These are phyloP conservation scores for Hemerocallis citrina DNA, from an alignment of 106 monocot genomes.

Conservation along the genomic window DNA sequence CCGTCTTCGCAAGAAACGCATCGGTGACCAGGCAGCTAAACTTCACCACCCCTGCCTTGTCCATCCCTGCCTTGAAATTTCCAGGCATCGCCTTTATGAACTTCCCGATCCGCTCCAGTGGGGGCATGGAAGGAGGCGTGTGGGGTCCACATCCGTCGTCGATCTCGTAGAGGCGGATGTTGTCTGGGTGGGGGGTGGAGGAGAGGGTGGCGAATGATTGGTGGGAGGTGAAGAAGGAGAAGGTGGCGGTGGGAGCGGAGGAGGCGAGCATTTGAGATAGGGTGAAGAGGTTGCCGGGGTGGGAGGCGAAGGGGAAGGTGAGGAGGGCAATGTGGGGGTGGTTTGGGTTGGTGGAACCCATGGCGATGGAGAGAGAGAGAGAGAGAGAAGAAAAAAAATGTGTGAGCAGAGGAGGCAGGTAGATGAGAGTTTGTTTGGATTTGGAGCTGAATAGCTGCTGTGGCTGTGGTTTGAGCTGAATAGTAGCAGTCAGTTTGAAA, in stretches of 20 bases:
- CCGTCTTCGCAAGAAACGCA: conserved; percentile 25
- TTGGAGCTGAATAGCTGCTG: no score
- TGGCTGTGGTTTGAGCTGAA: no score
- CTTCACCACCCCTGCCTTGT: background rate
- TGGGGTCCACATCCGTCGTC: conserved; percentile 5
- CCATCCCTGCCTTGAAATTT: conserved; percentile 5
- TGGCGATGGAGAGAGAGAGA: no score
- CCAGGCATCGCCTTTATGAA: conserved; percentile 11
- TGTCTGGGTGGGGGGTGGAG: background rate
- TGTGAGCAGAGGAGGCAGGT: no score
- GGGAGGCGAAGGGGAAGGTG: conserved; percentile 46
- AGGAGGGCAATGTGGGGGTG: conserved; percentile 30
- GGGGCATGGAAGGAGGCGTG: background rate
- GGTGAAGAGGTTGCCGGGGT: conserved; percentile 23
- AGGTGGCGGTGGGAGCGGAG: conserved; percentile 13
- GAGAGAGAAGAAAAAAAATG: no score
- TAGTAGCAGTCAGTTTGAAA: no score
- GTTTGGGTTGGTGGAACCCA: background rate
- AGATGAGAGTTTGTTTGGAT: no score
- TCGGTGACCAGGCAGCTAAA: conserved; percentile 26
- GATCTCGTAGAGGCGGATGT: conserved; percentile 2
- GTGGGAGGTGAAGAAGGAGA: conserved; percentile 39
- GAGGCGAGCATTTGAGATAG: conserved; percentile 24
- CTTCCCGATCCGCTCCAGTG: conserved; percentile 12
- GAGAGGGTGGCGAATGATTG: conserved; percentile 13